Conservation (phyloP, 345 rosid genomes). For the Eutrema japonicum region DNA sequence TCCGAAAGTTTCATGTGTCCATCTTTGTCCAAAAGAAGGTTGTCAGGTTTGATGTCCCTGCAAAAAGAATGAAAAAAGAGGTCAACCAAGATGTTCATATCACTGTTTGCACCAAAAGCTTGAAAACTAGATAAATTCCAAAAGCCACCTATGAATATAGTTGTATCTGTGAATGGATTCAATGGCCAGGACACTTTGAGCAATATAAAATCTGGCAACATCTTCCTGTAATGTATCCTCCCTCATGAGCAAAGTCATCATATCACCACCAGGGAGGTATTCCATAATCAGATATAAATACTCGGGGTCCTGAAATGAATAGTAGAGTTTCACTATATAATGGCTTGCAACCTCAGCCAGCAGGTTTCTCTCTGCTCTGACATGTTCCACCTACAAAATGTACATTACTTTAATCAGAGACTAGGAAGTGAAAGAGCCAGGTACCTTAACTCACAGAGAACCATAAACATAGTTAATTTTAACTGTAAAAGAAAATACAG, state of each 20-base stretch:
- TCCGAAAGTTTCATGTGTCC: constrained; percentile 99
- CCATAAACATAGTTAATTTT: neutral
- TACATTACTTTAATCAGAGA: constrained; percentile 17
- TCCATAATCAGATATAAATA: constrained; percentile 94
- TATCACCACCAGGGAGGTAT: constrained; percentile 97
- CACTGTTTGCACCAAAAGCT: constrained; percentile 27
- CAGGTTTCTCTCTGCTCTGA: constrained; percentile 95
- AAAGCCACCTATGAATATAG: constrained; percentile 85
- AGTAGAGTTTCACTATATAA: constrained; percentile 92
- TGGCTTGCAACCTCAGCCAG: constrained; percentile 98
- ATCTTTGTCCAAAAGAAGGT: constrained; percentile 89
- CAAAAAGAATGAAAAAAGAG: constrained; percentile 32
- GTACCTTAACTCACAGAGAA: neutral
- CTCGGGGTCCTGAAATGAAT: constrained; percentile 94
- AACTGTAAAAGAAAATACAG: neutral
- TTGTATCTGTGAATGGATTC: constrained; percentile 94
- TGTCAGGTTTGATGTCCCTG: constrained; percentile 97
- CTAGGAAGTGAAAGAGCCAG: constrained; percentile 15
- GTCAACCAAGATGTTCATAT: constrained; percentile 20
- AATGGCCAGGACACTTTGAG: constrained; percentile 93
- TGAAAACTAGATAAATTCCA: constrained; percentile 31
- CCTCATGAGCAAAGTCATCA: constrained; percentile 95
- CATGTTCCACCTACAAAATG: constrained; percentile 84
- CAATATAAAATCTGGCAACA: constrained; percentile 88
- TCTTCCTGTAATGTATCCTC: constrained; percentile 86